Base-by-base conservation (phyloP, 768 basidiomycete genomes). In the Naganishia randhawae region DNA sequence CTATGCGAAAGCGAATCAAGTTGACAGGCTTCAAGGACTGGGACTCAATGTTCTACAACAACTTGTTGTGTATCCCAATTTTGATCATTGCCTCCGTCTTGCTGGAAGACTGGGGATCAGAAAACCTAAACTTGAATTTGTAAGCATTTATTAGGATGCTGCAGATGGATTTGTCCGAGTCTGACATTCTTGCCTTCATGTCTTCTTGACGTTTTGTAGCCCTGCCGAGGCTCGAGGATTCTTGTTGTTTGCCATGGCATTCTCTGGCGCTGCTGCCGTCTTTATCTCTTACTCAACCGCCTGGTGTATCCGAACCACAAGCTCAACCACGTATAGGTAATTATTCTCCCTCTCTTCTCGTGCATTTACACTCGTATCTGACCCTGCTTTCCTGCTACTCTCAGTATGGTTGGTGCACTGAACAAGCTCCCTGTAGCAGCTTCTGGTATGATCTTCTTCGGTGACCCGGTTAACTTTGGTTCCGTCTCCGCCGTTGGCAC, bases 41-140 rank as follows among this genome's bases (percentile, higher is more conserved):
- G 94, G 95, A 97, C 76, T 88, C 93, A 14, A 97, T 97, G 93
- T 95, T 92, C 82, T 98, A 98, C 83, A 96, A 95, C 83, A 99
- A 98, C 80, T 78, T 97, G 51, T 82, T 98, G 62, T 95, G 92
- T 22, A 94, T 98, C 73, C 96, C 96, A 5, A 87, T 97, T 42
- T 83, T 99, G 50, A 84, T 85, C 65, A 74, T 91, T 61, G 91
- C 88, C 76, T 96, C 94, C 10, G 72, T 98, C 71, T 72, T 92
- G 54, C 80, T 89, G 33, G 96, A 99, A 81, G 87, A 96, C 77
- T 99, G 96, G 96, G 85, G 88, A 39, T 82, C 82, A 10, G 88
- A 85, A 53, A 93, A 87, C 77, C 82, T 99, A 39, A 79, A 79
- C 39, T 82, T 84, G 55, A 98, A 95, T 80, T 99, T 99, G 94